Conservation (phyloP, 805 yeast genomes). For the Candida stauntonica region DNA sequence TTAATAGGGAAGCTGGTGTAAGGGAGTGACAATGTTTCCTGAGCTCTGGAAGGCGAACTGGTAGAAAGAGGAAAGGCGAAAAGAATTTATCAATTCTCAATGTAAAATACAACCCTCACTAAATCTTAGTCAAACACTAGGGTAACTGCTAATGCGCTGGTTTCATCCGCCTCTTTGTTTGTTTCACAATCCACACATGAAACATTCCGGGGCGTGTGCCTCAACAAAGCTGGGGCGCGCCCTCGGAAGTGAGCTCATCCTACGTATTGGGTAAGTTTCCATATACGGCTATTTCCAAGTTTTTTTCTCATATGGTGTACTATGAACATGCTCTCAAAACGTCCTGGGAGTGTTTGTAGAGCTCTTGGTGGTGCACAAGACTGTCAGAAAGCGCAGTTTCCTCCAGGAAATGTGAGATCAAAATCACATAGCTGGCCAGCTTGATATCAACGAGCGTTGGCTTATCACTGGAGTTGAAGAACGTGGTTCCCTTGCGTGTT, state of each 20-base stretch:
- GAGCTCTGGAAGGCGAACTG: no score
- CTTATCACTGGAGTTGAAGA: slow-evolving; percentile 12
- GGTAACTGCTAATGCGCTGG: no score
- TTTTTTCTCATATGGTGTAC: not conserved
- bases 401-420: slow-evolving; percentile 22
- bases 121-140: no score
- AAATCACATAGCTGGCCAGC: slow-evolving; percentile 29
- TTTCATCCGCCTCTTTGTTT: slow-evolving; percentile 9
- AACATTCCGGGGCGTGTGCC: slow-evolving; percentile 15
- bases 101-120: no score
- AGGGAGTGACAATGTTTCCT: no score
- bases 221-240: no score
- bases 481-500: slow-evolving; percentile 12
- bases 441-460: slow-evolving; percentile 30
- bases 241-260: no score
- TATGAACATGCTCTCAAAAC: slow-evolving; percentile 14
- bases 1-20: no score
- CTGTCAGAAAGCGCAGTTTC: slow-evolving; percentile 2
- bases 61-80: no score
- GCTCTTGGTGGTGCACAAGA: slow-evolving; percentile 7
- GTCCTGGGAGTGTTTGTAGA: slow-evolving; percentile 18
- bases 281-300: not conserved
- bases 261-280: no score
- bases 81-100: no score
- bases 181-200: slow-evolving; percentile 16